Conservation (phyloP, 202 grass and related monocot genomes). For the Carex sylvatica region DNA sequence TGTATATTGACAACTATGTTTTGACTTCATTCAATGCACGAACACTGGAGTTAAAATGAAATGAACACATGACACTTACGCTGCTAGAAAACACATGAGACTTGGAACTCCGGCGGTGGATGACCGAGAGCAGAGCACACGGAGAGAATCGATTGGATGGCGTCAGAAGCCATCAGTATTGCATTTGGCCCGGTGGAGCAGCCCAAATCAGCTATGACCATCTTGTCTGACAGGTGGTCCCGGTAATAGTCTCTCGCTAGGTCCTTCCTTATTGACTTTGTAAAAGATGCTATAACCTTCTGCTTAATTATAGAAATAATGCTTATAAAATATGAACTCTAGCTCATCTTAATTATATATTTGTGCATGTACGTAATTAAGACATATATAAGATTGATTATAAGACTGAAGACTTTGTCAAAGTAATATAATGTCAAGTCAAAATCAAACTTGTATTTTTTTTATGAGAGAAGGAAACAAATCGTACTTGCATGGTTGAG, state of each 20-base stretch:
- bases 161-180: constrained; percentile 26
- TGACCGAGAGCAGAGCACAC: neutral
- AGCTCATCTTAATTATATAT: no score
- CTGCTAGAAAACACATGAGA: no score
- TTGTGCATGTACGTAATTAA: no score
- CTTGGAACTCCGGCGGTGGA: constrained; percentile 37
- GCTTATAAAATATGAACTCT: neutral
- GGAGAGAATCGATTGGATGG: constrained; percentile 32
- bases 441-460: neutral
- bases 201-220: constrained; percentile 42
- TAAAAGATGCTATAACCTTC: constrained; percentile 16
- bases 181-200: constrained; percentile 59
- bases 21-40: no score
- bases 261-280: neutral
- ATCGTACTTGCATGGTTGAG: constrained; percentile 38
- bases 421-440: no score
- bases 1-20: no score
- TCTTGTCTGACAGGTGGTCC: neutral
- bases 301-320: neutral
- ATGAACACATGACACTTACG: no score
- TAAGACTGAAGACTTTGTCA: no score
- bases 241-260: neutral
- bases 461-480: neutral
- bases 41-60: no score
- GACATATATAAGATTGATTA: no score